Evolutionary conservation across 768 basidiomycete genomes (phyloP), one percentile per base, ranked within the genome.

Genomic region (Termitomyces bulborhizus): DNA sequence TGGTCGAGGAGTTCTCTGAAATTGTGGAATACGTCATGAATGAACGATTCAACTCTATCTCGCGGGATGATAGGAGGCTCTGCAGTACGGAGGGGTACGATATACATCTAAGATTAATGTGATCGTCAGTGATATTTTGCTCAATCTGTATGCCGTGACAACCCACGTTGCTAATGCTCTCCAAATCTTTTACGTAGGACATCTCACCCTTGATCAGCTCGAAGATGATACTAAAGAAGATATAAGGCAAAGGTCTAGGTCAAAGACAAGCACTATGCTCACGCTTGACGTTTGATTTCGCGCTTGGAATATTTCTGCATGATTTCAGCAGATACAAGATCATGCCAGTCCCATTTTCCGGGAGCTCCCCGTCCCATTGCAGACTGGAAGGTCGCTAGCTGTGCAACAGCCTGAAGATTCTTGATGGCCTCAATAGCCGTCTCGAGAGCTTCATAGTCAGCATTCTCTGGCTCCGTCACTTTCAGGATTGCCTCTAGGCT

Each of bases 201-300:
- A 96, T 96, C 69, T 97, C 93, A 59, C 90, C 90, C 69, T 96
- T 91, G 69, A 97, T 96, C 58, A 96, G 69, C 73, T 97, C 93
- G 64, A 95, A 97, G 49, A 96, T 93, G 63, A 93, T 85, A 43
- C 92, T 93, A 60, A 46, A 37, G 55, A 31, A 24, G 72, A 71
- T 15, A 24, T 36, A 36, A 43, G 27, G 24, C n/a, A 24, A 6
- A 21, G 16, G 6, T 36, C 18, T 13, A 11, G 6, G 7, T 34
- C 34, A 4, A 34, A 4, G 6, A 13, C 34, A 37, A 24, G 24
- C 24, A 41, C n/a, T 3, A 39, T 56, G 70, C 90, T 69, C 67
- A 94, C 92, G 85, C 79, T 71, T 96, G 93, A 34, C 92, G 82
- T 67, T 92, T 92, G 18, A 80, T 75, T 65, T 93, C 92, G 42